Evolutionary conservation across 495 filamentous ascomycete genomes (phyloP), one percentile per base, ranked within the genome.

Genomic region (Penicillium soppii): DNA sequence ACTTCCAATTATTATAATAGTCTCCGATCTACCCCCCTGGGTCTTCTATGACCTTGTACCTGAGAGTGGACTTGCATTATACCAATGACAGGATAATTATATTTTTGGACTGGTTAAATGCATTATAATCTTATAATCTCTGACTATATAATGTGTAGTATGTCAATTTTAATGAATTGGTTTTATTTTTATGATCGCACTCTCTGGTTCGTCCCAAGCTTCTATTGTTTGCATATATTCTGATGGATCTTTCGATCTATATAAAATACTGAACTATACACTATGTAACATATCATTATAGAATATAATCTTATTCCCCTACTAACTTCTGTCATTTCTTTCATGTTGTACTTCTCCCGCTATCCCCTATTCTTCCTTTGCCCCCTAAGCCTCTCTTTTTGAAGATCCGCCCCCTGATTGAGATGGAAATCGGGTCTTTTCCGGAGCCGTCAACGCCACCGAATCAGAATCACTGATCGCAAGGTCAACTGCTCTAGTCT

Each of bases 391-490:
- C 39, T 27, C 25, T 27, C 19, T 26, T 20, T 41, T 39, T 9
- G 42, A 44, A 44, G 42, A 44, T 44, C 42, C 27, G 17, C 38
- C 38, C 38, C 42, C 42, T 44, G 42, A 30, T 32, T 46, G 19
- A 46, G 15, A 27, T 27, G 23, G 23, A 43, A 43, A 32, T 47
- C 40, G 43, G 42, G 46, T 35, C 22, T 45, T 15, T 27, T 5
- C 29, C 43, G 43, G 40, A 43, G 22, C 40, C 7, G 17, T 33
- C 26, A 19, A 9, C 21, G 17, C 12, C 32, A 21, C 33, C 43
- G 38, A 43, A 40, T 48, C 52, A 59, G 52, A 19, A 16, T 32
- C 23, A 15, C 15, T 20, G 17, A 52, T 48, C 37, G n/a, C 15
- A 37, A 20, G n/a, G n/a, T n/a, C n/a, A n/a, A n/a, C 42, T 32